Evolutionary conservation across 805 yeast genomes (phyloP), one percentile per base, ranked within the genome.

Genomic region (Candida maesae): DNA sequence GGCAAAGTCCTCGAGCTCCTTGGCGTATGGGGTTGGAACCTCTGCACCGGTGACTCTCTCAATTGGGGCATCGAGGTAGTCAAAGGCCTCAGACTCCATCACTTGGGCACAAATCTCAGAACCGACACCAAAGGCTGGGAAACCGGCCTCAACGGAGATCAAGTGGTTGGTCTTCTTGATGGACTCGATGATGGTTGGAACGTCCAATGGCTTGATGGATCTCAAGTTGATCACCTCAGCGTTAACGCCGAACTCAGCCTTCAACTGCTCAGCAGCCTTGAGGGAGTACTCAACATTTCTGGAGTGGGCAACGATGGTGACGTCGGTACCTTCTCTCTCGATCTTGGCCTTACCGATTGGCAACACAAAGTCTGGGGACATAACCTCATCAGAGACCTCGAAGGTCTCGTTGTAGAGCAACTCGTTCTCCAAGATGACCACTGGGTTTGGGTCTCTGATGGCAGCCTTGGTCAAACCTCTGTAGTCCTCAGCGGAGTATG

Each of bases 31-130:
- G 55, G 99, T 93, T 68, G 99, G 99, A 24, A 90, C 97, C 73
- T 93, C 99, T 64, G 98, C 95, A 67, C 99, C 99, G 45, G 99
- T 93, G 59, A 90, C 91, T 77, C 99, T 88, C 73, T 84, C 95
- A 53, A 93, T 87, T 57, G 99, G 99, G 47, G 98, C 95, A 70
- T 93, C 99, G 63, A 93, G 79, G 79, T 89, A 87, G 70, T 93
- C 99, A 55, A 93, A 93, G 39, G 95, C 98, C 70, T 90, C 97
- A 44, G 95, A 80, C 73, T 93, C 99, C 96, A 93, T 89, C 63
- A 93, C 75, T 71, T 89, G 96, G 48, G 98, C 99, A 65, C 90
- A 79, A 60, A 93, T 86, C 76, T 93, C 99, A 40, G 97, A 87
- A 61, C 99, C 99, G 53, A 93, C 95, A 73, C 99, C 98, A 63